A percentile compares a stretch with the other conserved stretches of the same genome.
Conservation (phyloP, 805 yeast species). For the Pichia pseudocactophila region DNA sequence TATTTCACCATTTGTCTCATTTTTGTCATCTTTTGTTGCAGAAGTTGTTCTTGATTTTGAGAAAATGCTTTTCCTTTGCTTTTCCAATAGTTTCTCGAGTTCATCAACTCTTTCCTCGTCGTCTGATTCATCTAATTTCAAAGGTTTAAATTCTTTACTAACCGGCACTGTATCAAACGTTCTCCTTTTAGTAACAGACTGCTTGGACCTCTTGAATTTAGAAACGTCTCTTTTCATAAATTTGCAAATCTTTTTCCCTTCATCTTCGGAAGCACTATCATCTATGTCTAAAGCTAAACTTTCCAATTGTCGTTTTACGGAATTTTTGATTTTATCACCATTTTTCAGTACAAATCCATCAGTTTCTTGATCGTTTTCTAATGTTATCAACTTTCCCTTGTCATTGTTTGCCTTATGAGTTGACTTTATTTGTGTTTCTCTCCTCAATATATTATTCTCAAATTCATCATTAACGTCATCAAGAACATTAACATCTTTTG, state of each 20-base stretch:
- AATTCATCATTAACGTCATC: constrained; percentile 30
- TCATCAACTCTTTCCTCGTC: constrained; percentile 20
- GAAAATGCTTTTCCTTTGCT: constrained; percentile 17
- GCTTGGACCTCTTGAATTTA: constrained; percentile 20
- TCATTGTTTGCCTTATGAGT: constrained; percentile 13
- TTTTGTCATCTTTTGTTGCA: constrained; percentile 1
- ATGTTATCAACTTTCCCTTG: constrained; percentile 23
- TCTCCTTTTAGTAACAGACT: constrained; percentile 12
- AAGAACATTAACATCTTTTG: constrained; percentile 5
- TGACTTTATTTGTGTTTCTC: constrained; percentile 17
- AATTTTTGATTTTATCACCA: no score
- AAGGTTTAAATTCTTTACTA: constrained; percentile 18
- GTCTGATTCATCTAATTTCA: constrained; percentile 23
- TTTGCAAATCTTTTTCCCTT: constrained; percentile 5
- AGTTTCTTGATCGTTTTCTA: constrained; percentile 16
- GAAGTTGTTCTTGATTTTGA: background rate
- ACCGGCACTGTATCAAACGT: constrained; percentile 9
- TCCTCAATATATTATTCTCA: constrained; percentile 23
- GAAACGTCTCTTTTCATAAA: constrained; percentile 9
- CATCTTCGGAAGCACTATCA: constrained; percentile 11
- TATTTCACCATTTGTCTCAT: constrained; percentile 12
- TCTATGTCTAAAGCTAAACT: constrained; percentile 12
- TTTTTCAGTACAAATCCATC: constrained; percentile 22
- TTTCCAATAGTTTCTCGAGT: constrained; percentile 22
- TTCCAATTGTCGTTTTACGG: constrained; percentile 12